These are phyloP conservation scores for Pestalotiopsis sp. DNA, from an alignment of 2,329 filamentous ascomycete species.

Conservation along the genomic window DNA sequence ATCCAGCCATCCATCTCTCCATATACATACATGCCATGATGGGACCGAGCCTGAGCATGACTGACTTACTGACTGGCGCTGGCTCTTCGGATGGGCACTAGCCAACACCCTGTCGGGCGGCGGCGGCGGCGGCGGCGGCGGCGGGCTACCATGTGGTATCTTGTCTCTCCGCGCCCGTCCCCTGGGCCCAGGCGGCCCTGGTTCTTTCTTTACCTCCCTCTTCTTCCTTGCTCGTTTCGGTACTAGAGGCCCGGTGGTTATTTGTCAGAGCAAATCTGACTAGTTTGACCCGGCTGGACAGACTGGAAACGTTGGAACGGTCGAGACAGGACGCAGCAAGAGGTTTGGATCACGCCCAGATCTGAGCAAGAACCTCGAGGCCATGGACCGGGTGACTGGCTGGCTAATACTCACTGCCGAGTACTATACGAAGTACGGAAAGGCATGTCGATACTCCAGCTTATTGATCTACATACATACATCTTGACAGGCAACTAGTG, in stretches of 20 bases:
- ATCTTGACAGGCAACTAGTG: background rate
- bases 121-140: background rate
- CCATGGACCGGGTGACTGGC: background rate
- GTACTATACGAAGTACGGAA: no score
- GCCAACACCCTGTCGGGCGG: background rate
- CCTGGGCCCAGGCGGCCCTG: background rate
- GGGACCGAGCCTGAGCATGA: background rate
- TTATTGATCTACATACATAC: background rate
- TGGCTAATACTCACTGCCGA: background rate
- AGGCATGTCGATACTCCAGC: no score
- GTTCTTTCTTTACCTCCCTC: background rate
- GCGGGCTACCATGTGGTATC: background rate
- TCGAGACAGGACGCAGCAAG: background rate
- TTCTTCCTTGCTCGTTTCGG: background rate
- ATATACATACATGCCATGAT: background rate
- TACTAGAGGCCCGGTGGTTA: background rate
- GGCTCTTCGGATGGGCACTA: background rate
- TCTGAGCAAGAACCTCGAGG: background rate
- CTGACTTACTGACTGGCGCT: background rate
- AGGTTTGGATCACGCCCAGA: background rate
- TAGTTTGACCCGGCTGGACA: background rate
- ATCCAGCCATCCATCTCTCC: background rate
- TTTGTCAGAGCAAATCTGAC: background rate
- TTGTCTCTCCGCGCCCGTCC: background rate
- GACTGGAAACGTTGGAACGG: slow-evolving; percentile 3